Conservation (phyloP, 305 asterid genomes). For the Fraxinus albicans region DNA sequence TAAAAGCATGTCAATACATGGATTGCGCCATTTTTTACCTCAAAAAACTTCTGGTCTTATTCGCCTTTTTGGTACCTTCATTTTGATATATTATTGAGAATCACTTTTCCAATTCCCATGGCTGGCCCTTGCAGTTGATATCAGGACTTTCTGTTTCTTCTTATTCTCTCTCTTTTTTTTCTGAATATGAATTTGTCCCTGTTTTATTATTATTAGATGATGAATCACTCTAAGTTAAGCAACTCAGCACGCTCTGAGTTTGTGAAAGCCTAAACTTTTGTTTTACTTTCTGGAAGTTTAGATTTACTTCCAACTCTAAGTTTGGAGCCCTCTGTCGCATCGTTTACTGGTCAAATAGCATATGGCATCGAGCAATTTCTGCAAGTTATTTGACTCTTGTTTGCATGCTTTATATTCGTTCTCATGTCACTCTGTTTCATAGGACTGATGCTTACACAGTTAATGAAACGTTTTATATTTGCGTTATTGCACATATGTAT, state of each 20-base stretch:
- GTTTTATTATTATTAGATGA: too few species aligned
- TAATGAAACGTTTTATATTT: not conserved
- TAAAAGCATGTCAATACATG: not conserved
- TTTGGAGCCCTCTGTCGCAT: not conserved
- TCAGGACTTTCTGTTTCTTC: not conserved
- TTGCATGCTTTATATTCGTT: not conserved
- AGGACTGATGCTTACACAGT: not conserved
- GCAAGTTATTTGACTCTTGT: not conserved
- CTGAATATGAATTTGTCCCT: not conserved
- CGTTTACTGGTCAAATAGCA: not conserved
- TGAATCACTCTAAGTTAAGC: not conserved
- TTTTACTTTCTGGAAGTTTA: not conserved
- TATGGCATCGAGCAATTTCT: not conserved
- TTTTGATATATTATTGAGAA: not conserved
- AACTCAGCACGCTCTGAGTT: not conserved
- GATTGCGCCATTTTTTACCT: not conserved
- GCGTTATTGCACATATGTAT: constrained; percentile 4
- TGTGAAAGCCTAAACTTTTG: not conserved
- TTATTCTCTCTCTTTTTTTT: not conserved
- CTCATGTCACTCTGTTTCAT: not conserved
- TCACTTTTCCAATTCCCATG: too few species aligned
- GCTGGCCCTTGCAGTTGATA: too few species aligned
- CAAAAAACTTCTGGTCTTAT: not conserved
- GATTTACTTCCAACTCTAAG: not conserved
- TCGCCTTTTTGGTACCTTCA: not conserved